phyloP scores from a whole-genome alignment of 805 yeast genomes.

The Ogataea siamensis region DNA sequence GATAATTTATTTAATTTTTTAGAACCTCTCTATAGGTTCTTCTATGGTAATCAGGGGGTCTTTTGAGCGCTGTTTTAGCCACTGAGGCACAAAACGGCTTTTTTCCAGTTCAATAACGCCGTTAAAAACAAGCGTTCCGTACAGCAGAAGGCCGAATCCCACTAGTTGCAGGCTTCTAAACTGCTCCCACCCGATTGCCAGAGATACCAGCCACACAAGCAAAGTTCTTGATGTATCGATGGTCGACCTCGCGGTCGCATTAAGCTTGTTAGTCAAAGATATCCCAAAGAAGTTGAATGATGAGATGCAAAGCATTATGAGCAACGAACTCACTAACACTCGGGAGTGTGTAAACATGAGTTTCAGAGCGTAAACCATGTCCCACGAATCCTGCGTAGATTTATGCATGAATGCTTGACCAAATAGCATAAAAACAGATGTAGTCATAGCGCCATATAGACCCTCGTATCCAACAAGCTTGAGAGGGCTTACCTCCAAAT shows the following conservation, averaged over 20 bases:
- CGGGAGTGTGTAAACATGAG: slow-evolving; percentile 44
- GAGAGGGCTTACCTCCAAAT: slow-evolving; percentile 55
- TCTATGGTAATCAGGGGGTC: slow-evolving; percentile 35
- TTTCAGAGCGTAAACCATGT: slow-evolving; percentile 47
- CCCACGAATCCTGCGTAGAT: slow-evolving; percentile 52
- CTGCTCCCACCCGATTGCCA: slow-evolving; percentile 71
- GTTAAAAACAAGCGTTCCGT: slow-evolving; percentile 73
- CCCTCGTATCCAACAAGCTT: slow-evolving; percentile 76
- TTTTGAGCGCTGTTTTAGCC: slow-evolving; percentile 35
- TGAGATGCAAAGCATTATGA: slow-evolving; percentile 71
- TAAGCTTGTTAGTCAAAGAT: slow-evolving; percentile 58
- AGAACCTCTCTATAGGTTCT: slow-evolving; percentile 41
- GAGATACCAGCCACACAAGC: slow-evolving; percentile 71
- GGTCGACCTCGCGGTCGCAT: slow-evolving; percentile 78
- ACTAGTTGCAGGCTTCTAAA: slow-evolving; percentile 59
- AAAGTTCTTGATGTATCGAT: slow-evolving; percentile 76
- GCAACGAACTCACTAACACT: slow-evolving; percentile 52
- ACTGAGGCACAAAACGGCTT: slow-evolving; percentile 45
- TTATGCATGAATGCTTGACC: slow-evolving; percentile 39
- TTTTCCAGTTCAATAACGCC: slow-evolving; percentile 58
- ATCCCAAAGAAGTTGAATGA: slow-evolving; percentile 73
- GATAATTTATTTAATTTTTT: slow-evolving; percentile 1
- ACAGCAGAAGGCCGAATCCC: slow-evolving; percentile 63
- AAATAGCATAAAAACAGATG: slow-evolving; percentile 44
- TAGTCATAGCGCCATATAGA: slow-evolving; percentile 52